Percentiles rank a stretch among this genome's conserved stretches.
Conservation (phyloP, 164 flowering plant genomes). For the Chimonanthus salicifolius region DNA sequence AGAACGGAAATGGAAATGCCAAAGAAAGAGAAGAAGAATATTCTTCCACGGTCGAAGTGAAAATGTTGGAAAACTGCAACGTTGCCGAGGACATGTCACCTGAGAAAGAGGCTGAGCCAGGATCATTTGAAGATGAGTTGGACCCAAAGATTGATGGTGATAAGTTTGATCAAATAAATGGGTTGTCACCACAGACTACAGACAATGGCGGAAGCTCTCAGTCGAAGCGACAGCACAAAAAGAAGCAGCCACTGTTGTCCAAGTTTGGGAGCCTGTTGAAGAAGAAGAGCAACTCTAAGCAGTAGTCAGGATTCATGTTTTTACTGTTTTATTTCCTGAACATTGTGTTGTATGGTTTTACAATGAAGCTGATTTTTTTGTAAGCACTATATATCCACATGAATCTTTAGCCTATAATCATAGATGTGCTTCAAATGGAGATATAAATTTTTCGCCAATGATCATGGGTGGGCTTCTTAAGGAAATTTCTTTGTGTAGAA, state of each 20-base stretch:
- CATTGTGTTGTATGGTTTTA: not conserved
- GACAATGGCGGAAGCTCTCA: slow-evolving; percentile 62
- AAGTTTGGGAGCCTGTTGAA: slow-evolving; percentile 86
- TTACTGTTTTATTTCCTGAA: not conserved
- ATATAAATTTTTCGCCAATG: not conserved
- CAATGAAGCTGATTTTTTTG: slow-evolving; percentile 7
- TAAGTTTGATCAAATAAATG: slow-evolving; percentile 50
- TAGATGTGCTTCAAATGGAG: not conserved
- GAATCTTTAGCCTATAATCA: slow-evolving; percentile 1
- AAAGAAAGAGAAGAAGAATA: slow-evolving; percentile 25
- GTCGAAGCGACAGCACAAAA: slow-evolving; percentile 63
- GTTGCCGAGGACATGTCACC: slow-evolving; percentile 58
- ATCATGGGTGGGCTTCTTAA: not conserved
- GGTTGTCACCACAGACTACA: slow-evolving; percentile 35
- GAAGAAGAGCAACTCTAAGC: slow-evolving; percentile 53
- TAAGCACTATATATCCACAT: slow-evolving; percentile 15
- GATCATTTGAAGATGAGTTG: slow-evolving; percentile 62
- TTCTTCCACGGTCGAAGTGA: slow-evolving; percentile 45
- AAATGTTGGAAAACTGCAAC: slow-evolving; percentile 94
- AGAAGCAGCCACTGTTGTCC: slow-evolving; percentile 79
- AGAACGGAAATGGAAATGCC: slow-evolving; percentile 37
- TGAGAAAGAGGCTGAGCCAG: slow-evolving; percentile 53
- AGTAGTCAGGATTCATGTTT: not conserved
- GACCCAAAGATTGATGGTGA: slow-evolving; percentile 59
- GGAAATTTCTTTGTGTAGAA: too few species aligned